These are phyloP conservation scores for Solanum piurae DNA, from an alignment of 257 asterid species.

Conservation along the genomic window DNA sequence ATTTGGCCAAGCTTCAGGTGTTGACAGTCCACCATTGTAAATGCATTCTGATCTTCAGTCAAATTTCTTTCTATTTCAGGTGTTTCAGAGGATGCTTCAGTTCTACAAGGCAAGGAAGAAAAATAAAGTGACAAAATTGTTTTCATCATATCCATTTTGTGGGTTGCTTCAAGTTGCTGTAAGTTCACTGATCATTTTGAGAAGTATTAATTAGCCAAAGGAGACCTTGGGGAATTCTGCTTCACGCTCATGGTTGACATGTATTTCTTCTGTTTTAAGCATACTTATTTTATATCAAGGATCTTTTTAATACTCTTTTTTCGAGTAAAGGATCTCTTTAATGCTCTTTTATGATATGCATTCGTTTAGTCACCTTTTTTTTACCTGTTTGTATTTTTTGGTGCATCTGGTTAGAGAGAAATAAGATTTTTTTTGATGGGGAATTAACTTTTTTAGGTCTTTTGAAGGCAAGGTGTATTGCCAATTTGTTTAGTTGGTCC, in stretches of 20 bases:
- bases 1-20: background rate
- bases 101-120: slow-evolving; percentile 31
- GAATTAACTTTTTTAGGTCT: background rate
- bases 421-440: background rate
- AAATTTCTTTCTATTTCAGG: slow-evolving; percentile 33
- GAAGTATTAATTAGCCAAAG: background rate
- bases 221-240: background rate
- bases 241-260: background rate
- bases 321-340: background rate
- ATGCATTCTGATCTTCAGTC: slow-evolving; percentile 1
- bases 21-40: background rate
- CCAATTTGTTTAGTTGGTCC: background rate
- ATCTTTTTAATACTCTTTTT: background rate
- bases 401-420: background rate
- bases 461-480: background rate
- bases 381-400: background rate
- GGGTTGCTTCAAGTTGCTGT: slow-evolving; percentile 89
- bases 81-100: slow-evolving; percentile 65
- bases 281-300: background rate
- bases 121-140: slow-evolving; percentile 36
- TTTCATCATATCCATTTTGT: slow-evolving; percentile 50
- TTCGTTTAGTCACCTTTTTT: background rate
- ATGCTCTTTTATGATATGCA: background rate
- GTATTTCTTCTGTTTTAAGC: background rate
- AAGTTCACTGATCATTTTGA: slow-evolving; percentile 15